phyloP scores from a whole-genome alignment of 768 basidiomycete genomes.

The Boletus reticulatus region DNA sequence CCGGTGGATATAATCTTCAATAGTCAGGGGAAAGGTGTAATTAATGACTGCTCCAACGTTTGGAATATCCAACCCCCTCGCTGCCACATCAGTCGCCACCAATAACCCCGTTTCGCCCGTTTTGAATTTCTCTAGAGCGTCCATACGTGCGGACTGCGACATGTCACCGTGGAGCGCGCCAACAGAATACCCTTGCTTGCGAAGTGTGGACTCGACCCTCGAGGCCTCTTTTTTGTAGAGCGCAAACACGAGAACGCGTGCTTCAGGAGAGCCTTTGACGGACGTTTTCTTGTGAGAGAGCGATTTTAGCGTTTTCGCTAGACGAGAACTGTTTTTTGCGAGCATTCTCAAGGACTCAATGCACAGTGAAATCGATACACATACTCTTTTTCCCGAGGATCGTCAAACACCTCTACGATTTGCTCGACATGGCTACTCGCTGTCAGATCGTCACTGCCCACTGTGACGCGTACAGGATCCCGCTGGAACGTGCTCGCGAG shows the following conservation, averaged over 20 bases:
- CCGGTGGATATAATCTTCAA: slow-evolving; percentile 90
- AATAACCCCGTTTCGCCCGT: slow-evolving; percentile 75
- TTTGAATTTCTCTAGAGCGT: slow-evolving; percentile 85
- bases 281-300: slow-evolving; percentile 63
- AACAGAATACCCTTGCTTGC: slow-evolving; percentile 72
- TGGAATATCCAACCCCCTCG: slow-evolving; percentile 95
- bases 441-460: slow-evolving; percentile 92
- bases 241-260: slow-evolving; percentile 87
- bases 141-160: slow-evolving; percentile 79
- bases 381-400: slow-evolving; percentile 82
- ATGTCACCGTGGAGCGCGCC: slow-evolving; percentile 89
- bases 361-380: slow-evolving; percentile 23
- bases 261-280: slow-evolving; percentile 45
- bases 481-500: slow-evolving; percentile 87
- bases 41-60: slow-evolving; percentile 93
- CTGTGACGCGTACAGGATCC: slow-evolving; percentile 85
- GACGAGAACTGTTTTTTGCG: slow-evolving; percentile 46
- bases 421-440: slow-evolving; percentile 96
- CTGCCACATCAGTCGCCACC: slow-evolving; percentile 97
- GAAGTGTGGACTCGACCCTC: slow-evolving; percentile 80
- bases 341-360: background rate
- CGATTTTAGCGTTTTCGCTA: slow-evolving; percentile 53
- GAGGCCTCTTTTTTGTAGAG: slow-evolving; percentile 97
- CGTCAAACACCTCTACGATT: slow-evolving; percentile 87
- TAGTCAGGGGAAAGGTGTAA: slow-evolving; percentile 96